Percentiles rank a stretch among this genome's conserved stretches.
phyloP scores from a whole-genome alignment of 768 basidiomycete genomes.

The Phylloporus arenicola region DNA sequence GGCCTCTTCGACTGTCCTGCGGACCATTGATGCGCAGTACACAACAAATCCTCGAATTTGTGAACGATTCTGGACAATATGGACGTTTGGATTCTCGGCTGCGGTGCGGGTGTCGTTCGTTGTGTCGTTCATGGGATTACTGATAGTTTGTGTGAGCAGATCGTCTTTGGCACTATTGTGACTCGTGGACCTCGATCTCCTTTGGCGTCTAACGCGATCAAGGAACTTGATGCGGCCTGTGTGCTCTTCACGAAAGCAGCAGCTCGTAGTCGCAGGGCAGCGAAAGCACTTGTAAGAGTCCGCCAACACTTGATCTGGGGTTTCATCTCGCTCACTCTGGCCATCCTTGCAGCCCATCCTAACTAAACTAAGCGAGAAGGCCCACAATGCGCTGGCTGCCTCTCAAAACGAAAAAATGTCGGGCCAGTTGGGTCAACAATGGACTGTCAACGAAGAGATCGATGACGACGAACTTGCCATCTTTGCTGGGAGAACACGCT shows the following conservation, averaged over 20 bases:
- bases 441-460: conserved; percentile 50
- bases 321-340: conserved; percentile 1
- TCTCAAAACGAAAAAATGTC: conserved; percentile 35
- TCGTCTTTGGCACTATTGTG: conserved; percentile 76
- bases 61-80: conserved; percentile 55
- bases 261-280: conserved; percentile 52
- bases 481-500: conserved; percentile 61
- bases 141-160: conserved; percentile 33
- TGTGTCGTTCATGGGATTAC: neutral
- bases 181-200: conserved; percentile 67
- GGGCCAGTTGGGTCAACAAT: conserved; percentile 34
- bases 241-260: conserved; percentile 62
- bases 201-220: conserved; percentile 60
- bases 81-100: conserved; percentile 57
- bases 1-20: conserved; percentile 52
- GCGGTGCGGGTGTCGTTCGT: conserved; percentile 33
- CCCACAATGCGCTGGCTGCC: conserved; percentile 46
- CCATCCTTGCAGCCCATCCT: conserved; percentile 44
- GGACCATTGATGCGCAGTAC: conserved; percentile 46
- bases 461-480: conserved; percentile 61
- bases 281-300: conserved; percentile 55
- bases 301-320: neutral
- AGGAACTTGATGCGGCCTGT: conserved; percentile 63
- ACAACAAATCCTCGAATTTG: conserved; percentile 41
- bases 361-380: conserved; percentile 58